These are phyloP conservation scores for Spirogloea muscicola DNA, from an alignment of 139 green algal species.

Conservation along the genomic window DNA sequence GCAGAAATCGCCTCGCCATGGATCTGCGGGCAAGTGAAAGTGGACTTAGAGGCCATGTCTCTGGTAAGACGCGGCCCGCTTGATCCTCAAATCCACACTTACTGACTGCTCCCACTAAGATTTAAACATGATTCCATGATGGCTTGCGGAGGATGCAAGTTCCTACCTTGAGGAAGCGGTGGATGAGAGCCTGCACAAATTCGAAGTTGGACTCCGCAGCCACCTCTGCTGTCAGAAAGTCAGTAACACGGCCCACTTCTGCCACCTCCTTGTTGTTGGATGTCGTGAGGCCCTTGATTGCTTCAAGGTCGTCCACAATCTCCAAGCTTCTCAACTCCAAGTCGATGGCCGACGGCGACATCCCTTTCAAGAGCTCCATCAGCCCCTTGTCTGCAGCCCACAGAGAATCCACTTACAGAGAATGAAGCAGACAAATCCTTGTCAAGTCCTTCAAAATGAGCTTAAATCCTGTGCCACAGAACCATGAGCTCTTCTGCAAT, in stretches of 20 bases:
- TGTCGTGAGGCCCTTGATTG: not conserved
- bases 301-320: slow-evolving; percentile 16
- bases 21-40: no score
- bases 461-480: no score
- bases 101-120: no score
- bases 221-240: slow-evolving; percentile 19
- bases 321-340: slow-evolving; percentile 39
- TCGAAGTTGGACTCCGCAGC: slow-evolving; percentile 34
- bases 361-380: slow-evolving; percentile 3
- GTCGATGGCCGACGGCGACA: slow-evolving; percentile 44
- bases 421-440: not conserved
- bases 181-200: slow-evolving; percentile 30
- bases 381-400: slow-evolving; percentile 26
- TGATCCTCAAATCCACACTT: no score
- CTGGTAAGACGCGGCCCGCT: no score
- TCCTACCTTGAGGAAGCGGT: slow-evolving; percentile 25
- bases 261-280: slow-evolving; percentile 13
- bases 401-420: no score
- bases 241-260: slow-evolving; percentile 10
- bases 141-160: not conserved
- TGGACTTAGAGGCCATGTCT: no score
- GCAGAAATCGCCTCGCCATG: slow-evolving; percentile 34
- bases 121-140: no score
- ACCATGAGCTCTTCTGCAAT: no score
- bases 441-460: not conserved